These are phyloP conservation scores for Cladosporium sp. DNA, from an alignment of 2,329 filamentous ascomycete species.

Conservation along the genomic window DNA sequence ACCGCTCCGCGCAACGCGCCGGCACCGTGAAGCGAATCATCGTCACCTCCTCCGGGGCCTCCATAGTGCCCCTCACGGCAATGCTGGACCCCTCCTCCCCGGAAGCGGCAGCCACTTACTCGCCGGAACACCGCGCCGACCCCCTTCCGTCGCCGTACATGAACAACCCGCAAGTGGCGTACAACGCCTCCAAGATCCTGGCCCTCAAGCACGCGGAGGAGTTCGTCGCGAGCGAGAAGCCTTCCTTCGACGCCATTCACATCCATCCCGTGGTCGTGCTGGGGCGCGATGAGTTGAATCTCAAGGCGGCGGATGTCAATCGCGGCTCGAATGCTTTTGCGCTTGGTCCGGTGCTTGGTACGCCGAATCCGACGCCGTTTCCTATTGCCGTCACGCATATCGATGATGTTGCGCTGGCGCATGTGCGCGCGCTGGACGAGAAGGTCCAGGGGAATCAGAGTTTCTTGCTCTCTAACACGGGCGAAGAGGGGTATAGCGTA, in stretches of 20 bases:
- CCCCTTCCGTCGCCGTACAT: not conserved
- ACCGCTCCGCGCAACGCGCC: slow-evolving; percentile 33
- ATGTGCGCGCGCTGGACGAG: slow-evolving; percentile 23
- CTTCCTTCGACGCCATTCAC: slow-evolving; percentile 20
- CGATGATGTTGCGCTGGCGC: slow-evolving; percentile 27
- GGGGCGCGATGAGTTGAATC: slow-evolving; percentile 23
- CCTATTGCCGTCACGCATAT: slow-evolving; percentile 11
- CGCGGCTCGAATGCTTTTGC: slow-evolving; percentile 19
- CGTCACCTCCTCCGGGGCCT: slow-evolving; percentile 29
- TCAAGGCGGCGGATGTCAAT: slow-evolving; percentile 13
- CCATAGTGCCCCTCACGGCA: slow-evolving; percentile 2
- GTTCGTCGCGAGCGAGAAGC: slow-evolving; percentile 16
- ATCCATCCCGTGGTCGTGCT: slow-evolving; percentile 21
- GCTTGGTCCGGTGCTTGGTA: slow-evolving; percentile 16
- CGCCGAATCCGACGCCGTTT: slow-evolving; percentile 14
- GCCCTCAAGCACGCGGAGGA: slow-evolving; percentile 16
- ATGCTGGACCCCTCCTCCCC: not conserved
- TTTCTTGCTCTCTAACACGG: slow-evolving; percentile 1
- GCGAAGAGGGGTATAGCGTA: slow-evolving; percentile 1
- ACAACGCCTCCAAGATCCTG: slow-evolving; percentile 16
- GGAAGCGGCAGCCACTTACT: not conserved
- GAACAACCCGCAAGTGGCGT: slow-evolving; percentile 12
- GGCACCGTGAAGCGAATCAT: slow-evolving; percentile 35
- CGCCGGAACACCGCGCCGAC: not conserved
- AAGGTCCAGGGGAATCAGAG: slow-evolving; percentile 4